A percentile compares a stretch with the other conserved stretches of the same genome.
These are phyloP conservation scores for Austroboletus festivus DNA, from an alignment of 768 basidiomycete species.

Conservation along the genomic window DNA sequence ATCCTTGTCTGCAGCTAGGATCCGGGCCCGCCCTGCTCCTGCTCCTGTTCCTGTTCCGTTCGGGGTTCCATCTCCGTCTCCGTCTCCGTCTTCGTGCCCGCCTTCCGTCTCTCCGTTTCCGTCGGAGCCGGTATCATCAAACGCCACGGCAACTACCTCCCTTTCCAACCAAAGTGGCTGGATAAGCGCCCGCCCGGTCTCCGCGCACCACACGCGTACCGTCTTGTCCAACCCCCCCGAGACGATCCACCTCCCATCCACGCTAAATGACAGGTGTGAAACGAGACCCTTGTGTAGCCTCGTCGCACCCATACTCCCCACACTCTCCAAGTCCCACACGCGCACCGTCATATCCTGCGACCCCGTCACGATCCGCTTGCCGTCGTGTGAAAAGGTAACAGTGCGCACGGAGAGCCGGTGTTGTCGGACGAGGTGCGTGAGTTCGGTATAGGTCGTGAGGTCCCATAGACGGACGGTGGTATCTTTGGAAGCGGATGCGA, in stretches of 20 bases:
- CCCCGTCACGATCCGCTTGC: slow-evolving; percentile 27
- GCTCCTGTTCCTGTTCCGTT: neutral
- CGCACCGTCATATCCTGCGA: slow-evolving; percentile 26
- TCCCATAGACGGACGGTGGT: slow-evolving; percentile 33
- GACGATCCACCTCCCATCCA: slow-evolving; percentile 26
- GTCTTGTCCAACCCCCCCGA: slow-evolving; percentile 30
- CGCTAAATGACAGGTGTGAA: slow-evolving; percentile 25
- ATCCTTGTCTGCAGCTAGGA: slow-evolving; percentile 25
- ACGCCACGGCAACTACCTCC: slow-evolving; percentile 19
- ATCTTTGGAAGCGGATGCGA: slow-evolving; percentile 32
- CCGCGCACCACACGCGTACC: slow-evolving; percentile 30
- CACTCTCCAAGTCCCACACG: slow-evolving; percentile 31
- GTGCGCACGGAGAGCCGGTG: slow-evolving; percentile 25
- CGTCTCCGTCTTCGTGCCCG: neutral
- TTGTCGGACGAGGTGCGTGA: slow-evolving; percentile 26
- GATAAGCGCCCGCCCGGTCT: slow-evolving; percentile 17
- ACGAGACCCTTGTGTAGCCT: slow-evolving; percentile 29
- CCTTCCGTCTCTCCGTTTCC: too few relatives aligned
- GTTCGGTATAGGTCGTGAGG: slow-evolving; percentile 14
- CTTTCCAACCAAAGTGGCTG: slow-evolving; percentile 22
- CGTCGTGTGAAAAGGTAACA: slow-evolving; percentile 28
- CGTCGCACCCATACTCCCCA: slow-evolving; percentile 24
- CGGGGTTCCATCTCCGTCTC: neutral
- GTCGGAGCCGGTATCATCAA: slow-evolving; percentile 11
- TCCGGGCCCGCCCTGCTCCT: slow-evolving; percentile 4